Evolutionary conservation across 2,329 filamentous ascomycete genomes (phyloP).

Genomic region (Claviceps digitariae): DNA sequence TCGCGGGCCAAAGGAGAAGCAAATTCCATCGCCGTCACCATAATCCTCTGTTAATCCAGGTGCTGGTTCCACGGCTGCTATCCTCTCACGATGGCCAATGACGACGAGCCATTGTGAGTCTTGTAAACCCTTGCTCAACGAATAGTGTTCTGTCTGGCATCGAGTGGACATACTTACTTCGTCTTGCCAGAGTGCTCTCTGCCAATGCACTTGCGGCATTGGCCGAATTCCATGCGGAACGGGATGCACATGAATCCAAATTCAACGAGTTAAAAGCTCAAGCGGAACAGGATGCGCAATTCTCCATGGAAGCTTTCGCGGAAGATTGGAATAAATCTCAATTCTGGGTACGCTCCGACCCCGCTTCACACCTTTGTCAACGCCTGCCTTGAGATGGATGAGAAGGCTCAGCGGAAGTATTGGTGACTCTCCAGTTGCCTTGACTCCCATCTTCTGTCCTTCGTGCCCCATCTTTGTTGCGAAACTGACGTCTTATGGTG

Average conservation of each 20-base stretch:
- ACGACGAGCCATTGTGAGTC: slow-evolving; percentile 37
- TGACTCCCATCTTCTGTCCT: neutral
- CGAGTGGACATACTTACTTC: slow-evolving; percentile 6
- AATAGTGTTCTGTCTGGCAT: neutral
- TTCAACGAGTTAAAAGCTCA: slow-evolving; percentile 54
- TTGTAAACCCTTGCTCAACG: neutral
- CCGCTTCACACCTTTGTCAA: neutral
- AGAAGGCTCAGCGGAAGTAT: neutral
- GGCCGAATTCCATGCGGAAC: slow-evolving; percentile 60
- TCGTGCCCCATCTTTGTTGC: neutral
- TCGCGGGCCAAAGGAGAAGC: neutral
- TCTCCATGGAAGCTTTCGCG: slow-evolving; percentile 56
- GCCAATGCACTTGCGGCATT: slow-evolving; percentile 53
- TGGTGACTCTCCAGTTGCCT: neutral
- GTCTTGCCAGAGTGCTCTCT: slow-evolving; percentile 38
- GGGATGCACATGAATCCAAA: slow-evolving; percentile 49
- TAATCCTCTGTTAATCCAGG: neutral
- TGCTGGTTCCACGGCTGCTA: neutral
- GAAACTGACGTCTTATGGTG: neutral
- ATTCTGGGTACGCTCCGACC: slow-evolving; percentile 54
- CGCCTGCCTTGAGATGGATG: neutral
- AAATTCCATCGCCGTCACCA: neutral
- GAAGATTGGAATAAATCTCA: slow-evolving; percentile 78
- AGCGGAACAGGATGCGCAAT: slow-evolving; percentile 37
- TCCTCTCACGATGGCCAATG: slow-evolving; percentile 18